Percentiles rank a stretch among this genome's conserved stretches.
Conservation (phyloP, 352 stramenopile species). For the Phytophthora cajani region DNA sequence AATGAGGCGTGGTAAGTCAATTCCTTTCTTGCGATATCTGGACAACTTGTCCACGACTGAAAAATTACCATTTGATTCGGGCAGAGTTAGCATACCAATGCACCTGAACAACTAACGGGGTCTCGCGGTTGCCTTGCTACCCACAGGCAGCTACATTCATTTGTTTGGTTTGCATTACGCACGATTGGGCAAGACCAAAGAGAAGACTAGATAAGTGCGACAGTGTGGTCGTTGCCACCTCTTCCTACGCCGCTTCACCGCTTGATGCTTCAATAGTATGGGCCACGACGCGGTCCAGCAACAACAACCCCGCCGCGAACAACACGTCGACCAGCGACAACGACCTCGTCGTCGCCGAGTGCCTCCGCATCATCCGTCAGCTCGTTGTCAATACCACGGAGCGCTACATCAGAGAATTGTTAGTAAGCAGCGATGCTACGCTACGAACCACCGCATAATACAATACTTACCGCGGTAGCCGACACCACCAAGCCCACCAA, state of each 20-base stretch:
- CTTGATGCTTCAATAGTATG: slow-evolving; percentile 23
- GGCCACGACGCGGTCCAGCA: slow-evolving; percentile 20
- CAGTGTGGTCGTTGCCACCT: background rate
- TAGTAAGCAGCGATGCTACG: background rate
- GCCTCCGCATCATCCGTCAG: background rate
- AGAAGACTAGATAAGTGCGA: background rate
- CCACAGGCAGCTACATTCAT: background rate
- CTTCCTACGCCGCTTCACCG: background rate
- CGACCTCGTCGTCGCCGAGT: slow-evolving; percentile 23
- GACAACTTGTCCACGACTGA: too few species aligned
- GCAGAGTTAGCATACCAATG: too few species aligned
- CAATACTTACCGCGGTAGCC: slow-evolving; percentile 20
- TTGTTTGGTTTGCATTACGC: background rate
- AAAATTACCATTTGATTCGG: too few species aligned
- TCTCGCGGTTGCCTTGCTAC: background rate
- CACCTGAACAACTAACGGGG: too few species aligned
- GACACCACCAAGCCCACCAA: slow-evolving; percentile 17
- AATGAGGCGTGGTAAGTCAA: background rate
- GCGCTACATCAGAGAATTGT: slow-evolving; percentile 16
- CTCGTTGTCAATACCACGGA: slow-evolving; percentile 25
- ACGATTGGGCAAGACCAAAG: background rate
- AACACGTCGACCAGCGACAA: slow-evolving; percentile 23
- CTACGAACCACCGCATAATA: background rate
- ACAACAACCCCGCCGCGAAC: slow-evolving; percentile 34
- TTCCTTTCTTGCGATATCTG: background rate